Percentiles rank a stretch among this genome's conserved stretches.
Conservation (phyloP, 768 basidiomycete genomes). For the Saitozyma podzolica region DNA sequence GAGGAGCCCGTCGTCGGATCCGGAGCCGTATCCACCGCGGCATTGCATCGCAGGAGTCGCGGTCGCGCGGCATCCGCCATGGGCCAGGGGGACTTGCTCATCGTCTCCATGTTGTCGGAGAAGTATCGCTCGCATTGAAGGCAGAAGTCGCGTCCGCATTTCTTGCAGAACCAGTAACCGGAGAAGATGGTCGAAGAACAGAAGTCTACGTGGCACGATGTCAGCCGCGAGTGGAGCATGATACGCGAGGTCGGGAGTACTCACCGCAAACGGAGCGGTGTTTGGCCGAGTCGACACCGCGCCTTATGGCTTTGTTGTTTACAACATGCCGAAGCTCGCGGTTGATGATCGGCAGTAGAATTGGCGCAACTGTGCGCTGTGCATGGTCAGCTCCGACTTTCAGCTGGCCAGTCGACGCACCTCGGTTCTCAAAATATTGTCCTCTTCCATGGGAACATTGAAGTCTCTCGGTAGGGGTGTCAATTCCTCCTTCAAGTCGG, state of each 20-base stretch:
- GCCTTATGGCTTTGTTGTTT: slow-evolving; percentile 32
- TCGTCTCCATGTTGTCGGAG: slow-evolving; percentile 52
- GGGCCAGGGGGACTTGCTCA: slow-evolving; percentile 29
- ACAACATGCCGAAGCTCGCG: slow-evolving; percentile 41
- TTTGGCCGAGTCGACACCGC: slow-evolving; percentile 35
- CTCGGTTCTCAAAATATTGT: slow-evolving; percentile 33
- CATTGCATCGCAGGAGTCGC: slow-evolving; percentile 22
- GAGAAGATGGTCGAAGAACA: slow-evolving; percentile 93
- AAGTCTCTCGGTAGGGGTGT: slow-evolving; percentile 40
- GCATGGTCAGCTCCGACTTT: not conserved
- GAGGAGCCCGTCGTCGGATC: not conserved
- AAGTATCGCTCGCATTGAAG: slow-evolving; percentile 76
- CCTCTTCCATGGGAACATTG: slow-evolving; percentile 25
- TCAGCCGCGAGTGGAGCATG: not conserved
- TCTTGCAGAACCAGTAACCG: slow-evolving; percentile 83
- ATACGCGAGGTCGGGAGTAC: not conserved
- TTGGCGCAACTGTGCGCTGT: slow-evolving; percentile 41
- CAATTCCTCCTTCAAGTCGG: slow-evolving; percentile 23
- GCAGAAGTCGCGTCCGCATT: slow-evolving; percentile 87
- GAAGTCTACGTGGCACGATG: slow-evolving; percentile 62
- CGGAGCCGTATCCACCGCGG: not conserved
- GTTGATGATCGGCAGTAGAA: slow-evolving; percentile 43
- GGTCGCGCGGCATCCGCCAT: slow-evolving; percentile 33
- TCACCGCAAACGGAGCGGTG: slow-evolving; percentile 44
- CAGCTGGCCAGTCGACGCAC: slow-evolving; percentile 20